Evolutionary conservation across 2,329 filamentous ascomycete genomes (phyloP), one percentile per base, ranked within the genome.

Genomic region (Coccinonectria pachysandricola): DNA sequence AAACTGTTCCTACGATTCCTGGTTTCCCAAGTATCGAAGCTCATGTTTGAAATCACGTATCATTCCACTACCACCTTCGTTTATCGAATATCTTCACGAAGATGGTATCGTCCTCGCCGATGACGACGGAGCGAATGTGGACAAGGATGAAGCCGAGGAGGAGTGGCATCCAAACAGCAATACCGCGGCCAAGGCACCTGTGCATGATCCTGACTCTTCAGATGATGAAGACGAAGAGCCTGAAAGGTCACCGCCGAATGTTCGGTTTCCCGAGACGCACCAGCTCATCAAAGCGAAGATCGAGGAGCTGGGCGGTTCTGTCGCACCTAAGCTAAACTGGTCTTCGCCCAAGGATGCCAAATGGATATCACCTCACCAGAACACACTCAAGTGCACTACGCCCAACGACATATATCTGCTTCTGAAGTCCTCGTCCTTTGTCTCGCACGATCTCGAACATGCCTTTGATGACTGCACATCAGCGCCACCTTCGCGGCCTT

Each of bases 321-420:
- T 94, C 7, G 78, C 81, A 2, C 91, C 91, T 1, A 98, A 98
- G 56, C 63, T 98, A 23, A 96, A 96, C 60, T 98, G 91, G 91
- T 95, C 87, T 5, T 79, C 86, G 4, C 91, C 91, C 4, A 94
- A 95, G 54, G 91, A 98, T 50, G 91, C 91, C 7, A 84, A 82
- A 12, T 95, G 86, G 80, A 95, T 98, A 54, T 75, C 70, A 57
- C 77, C 57, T 58, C 52, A 88, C 67, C 56, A 77, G 45, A 98
- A 98, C 55, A 92, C 83, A 23, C 80, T 95, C 59, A 85, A 93
- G 54, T 98, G 91, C 56, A 77, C 75, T 4, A 76, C 75, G 1
- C 75, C 91, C 3, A 92, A 91, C 51, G 91, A 98, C 47, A 74
- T 98, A 22, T 98, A 96, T 49, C 68, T 96, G 10, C 69, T 98